Evolutionary conservation across 2,329 filamentous ascomycete genomes (phyloP).

Genomic region (Tolypocladium guangdongense): DNA sequence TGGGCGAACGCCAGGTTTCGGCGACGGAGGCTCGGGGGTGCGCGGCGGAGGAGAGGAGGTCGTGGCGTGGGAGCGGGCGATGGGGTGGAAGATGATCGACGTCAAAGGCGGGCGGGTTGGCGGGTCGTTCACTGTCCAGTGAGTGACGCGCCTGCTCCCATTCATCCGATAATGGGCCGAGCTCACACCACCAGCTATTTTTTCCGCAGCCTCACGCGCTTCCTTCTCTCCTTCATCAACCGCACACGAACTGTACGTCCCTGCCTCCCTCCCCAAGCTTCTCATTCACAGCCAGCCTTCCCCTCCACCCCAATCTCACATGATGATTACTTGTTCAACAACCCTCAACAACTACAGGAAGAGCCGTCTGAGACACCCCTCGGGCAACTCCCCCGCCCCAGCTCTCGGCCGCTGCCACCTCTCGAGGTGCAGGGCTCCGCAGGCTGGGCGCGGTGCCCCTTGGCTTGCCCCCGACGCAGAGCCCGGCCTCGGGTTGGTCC

Average conservation of each 20-base stretch:
- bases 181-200: neutral
- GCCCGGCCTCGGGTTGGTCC: slow-evolving; percentile 5
- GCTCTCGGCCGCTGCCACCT: neutral
- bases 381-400: slow-evolving; percentile 6
- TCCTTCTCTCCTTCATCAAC: neutral
- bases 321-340: slow-evolving; percentile 30
- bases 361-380: slow-evolving; percentile 34
- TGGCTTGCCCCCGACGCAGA: slow-evolving; percentile 5
- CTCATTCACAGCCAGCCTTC: neutral
- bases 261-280: neutral
- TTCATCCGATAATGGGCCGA: neutral
- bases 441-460: slow-evolving; percentile 2
- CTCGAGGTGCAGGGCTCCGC: too few relatives aligned
- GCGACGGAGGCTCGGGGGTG: neutral
- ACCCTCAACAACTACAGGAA: slow-evolving; percentile 30
- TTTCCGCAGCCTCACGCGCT: neutral
- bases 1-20: neutral
- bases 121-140: neutral
- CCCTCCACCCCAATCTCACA: slow-evolving; percentile 13
- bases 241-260: neutral
- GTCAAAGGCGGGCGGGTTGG: neutral
- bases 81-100: too few relatives aligned
- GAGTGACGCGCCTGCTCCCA: neutral
- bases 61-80: too few relatives aligned
- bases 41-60: neutral